Percentiles rank a stretch among this genome's conserved stretches.
phyloP scores from a whole-genome alignment of 2,329 filamentous ascomycete genomes.

The Venturia oleaginea region DNA sequence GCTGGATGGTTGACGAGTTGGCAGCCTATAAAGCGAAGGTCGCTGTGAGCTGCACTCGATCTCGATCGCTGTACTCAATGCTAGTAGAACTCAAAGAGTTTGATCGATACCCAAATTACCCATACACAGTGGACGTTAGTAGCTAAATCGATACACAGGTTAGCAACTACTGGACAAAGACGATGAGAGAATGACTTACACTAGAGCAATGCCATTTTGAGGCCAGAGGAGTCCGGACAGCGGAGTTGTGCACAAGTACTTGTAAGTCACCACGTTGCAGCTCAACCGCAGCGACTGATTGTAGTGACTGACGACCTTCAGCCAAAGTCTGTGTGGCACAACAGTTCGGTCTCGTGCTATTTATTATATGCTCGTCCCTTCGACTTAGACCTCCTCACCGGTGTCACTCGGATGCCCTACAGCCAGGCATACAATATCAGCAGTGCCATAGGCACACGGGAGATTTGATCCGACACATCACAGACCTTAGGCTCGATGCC shows the following conservation, averaged over 20 bases:
- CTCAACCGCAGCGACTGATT: background rate
- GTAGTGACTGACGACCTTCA: background rate
- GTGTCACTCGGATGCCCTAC: background rate
- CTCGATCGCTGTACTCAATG: background rate
- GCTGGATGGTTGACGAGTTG: background rate
- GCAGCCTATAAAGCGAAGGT: background rate
- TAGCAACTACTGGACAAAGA: background rate
- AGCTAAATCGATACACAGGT: background rate
- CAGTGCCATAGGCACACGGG: background rate
- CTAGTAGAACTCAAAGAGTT: background rate
- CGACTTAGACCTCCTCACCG: background rate
- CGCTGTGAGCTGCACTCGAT: background rate
- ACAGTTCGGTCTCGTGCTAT: background rate
- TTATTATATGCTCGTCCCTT: background rate
- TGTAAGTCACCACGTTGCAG: background rate
- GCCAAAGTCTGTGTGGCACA: background rate
- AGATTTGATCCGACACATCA: background rate
- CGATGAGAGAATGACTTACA: background rate
- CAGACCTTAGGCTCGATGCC: background rate
- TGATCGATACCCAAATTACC: background rate
- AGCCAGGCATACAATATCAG: background rate
- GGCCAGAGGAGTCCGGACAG: background rate
- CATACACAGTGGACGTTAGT: background rate
- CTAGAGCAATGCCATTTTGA: background rate
- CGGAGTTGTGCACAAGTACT: background rate